Conservation (phyloP, 495 filamentous ascomycete genomes). For the Penicillium odoratum region DNA sequence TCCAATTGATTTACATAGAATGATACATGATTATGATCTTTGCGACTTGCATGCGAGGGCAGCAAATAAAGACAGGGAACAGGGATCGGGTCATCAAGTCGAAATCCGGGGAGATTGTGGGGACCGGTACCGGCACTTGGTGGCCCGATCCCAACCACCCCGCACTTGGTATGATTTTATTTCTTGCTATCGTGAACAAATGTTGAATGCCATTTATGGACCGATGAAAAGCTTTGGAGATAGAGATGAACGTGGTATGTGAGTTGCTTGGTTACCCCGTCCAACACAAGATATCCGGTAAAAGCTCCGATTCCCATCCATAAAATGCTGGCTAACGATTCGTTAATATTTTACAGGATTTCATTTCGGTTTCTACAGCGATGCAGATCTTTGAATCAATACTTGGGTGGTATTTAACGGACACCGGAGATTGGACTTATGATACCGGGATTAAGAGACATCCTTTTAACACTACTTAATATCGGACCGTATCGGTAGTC, state of each 20-base stretch:
- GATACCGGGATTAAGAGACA: background rate
- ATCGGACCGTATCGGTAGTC: too few species aligned
- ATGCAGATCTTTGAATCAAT: too few species aligned
- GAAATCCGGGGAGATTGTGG: background rate
- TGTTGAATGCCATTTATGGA: background rate
- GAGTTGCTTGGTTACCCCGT: too few species aligned
- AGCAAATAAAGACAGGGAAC: background rate
- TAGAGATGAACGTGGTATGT: too few species aligned
- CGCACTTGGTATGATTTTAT: background rate
- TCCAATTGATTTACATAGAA: background rate
- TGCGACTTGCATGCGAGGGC: background rate
- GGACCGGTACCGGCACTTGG: background rate
- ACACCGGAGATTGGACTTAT: background rate
- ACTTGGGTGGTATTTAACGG: background rate
- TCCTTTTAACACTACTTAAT: too few species aligned
- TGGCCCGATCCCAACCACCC: background rate
- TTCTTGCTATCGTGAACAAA: background rate
- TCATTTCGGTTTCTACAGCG: too few species aligned
- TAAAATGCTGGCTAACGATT: too few species aligned
- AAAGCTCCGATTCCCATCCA: too few species aligned
- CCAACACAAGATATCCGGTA: too few species aligned
- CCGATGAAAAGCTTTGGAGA: background rate
- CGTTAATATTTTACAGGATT: too few species aligned
- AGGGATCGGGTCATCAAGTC: too few species aligned
- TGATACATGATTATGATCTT: background rate